Conservation (phyloP, 2,329 filamentous ascomycete species). For the Cercospora citrullina region DNA sequence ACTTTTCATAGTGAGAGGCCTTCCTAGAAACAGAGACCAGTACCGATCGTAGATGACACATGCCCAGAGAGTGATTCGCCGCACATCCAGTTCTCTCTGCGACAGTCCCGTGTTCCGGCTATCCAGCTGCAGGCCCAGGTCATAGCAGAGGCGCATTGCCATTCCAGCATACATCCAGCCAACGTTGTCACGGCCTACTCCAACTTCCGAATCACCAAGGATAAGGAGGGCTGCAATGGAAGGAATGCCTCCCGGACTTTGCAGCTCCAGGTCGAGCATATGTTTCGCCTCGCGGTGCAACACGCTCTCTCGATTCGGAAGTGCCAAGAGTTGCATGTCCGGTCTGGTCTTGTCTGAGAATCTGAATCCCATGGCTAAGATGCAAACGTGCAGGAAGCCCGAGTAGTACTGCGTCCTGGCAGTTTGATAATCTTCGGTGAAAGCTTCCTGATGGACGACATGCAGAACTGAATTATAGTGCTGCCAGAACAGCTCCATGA, state of each 20-base stretch:
- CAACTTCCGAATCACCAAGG: conserved; percentile 30
- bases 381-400: conserved; percentile 33
- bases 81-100: conserved; percentile 29
- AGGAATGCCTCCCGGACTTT: conserved; percentile 30
- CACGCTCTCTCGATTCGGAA: conserved; percentile 30
- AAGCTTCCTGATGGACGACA: conserved; percentile 32
- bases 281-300: conserved; percentile 32
- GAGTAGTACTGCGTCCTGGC: conserved; percentile 31
- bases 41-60: conserved; percentile 34
- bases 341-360: conserved; percentile 30
- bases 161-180: conserved; percentile 35
- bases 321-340: conserved; percentile 29
- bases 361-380: conserved; percentile 32
- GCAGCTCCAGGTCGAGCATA: conserved; percentile 33
- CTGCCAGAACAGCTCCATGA: conserved; percentile 33
- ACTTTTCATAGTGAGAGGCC: conserved; percentile 33
- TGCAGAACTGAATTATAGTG: conserved; percentile 33
- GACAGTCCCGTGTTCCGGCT: conserved; percentile 30
- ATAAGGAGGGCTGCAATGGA: conserved; percentile 32
- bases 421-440: conserved; percentile 29
- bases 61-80: conserved; percentile 33
- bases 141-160: conserved; percentile 33
- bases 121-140: conserved; percentile 33
- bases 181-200: conserved; percentile 31
- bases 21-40: conserved; percentile 32